A percentile compares a stretch with the other conserved stretches of the same genome.
phyloP scores from a whole-genome alignment of 768 basidiomycete species.

The Glaciozyma martinii region DNA sequence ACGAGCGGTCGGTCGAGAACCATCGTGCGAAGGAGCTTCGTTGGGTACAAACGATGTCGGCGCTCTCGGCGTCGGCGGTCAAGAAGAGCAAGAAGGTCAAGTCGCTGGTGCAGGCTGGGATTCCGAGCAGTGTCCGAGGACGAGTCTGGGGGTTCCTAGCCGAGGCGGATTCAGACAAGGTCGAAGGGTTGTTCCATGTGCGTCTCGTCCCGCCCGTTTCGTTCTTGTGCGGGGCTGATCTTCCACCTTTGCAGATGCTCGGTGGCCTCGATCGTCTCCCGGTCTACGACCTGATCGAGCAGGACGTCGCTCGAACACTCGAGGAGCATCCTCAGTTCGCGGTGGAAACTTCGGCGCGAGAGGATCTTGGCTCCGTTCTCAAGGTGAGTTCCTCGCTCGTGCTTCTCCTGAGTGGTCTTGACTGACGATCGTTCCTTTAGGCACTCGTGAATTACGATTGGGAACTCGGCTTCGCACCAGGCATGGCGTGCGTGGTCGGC shows the following conservation, averaged over 20 bases:
- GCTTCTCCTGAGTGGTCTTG: accelerated
- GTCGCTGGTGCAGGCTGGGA: slow-evolving; percentile 61
- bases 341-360: background rate
- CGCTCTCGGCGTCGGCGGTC: slow-evolving; percentile 48
- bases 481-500: slow-evolving; percentile 9
- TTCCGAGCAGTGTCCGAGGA: slow-evolving; percentile 74
- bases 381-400: slow-evolving; percentile 4
- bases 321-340: slow-evolving; percentile 20
- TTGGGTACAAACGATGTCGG: slow-evolving; percentile 46
- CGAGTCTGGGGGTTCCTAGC: slow-evolving; percentile 55
- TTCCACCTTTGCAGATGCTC: background rate
- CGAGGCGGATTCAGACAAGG: background rate
- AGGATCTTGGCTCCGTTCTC: slow-evolving; percentile 12
- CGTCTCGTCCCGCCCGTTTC: background rate
- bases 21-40: slow-evolving; percentile 67
- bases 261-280: background rate
- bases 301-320: slow-evolving; percentile 8
- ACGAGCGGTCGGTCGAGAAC: slow-evolving; percentile 43
- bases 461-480: slow-evolving; percentile 11
- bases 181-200: slow-evolving; percentile 8
- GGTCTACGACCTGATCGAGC: background rate
- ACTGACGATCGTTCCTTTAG: background rate
- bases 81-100: slow-evolving; percentile 71
- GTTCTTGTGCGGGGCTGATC: too few relatives aligned
- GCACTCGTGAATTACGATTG: slow-evolving; percentile 12